These are phyloP conservation scores for Annulohypoxylon nitens DNA, from an alignment of 495 filamentous ascomycete species.

Conservation along the genomic window DNA sequence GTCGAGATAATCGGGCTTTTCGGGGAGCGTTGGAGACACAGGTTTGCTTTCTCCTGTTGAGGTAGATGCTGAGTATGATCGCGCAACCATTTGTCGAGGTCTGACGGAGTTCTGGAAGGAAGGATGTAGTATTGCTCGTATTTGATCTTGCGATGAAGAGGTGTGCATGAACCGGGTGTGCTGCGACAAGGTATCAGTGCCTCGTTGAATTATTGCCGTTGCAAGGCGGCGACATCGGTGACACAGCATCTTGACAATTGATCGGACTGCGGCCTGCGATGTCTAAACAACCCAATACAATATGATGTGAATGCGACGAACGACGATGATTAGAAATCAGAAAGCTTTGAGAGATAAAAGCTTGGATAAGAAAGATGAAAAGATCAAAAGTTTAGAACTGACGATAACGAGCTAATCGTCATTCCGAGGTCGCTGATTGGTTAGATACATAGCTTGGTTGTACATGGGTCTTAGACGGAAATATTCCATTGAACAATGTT, in stretches of 20 bases:
- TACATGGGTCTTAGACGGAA: neutral
- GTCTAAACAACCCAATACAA: neutral
- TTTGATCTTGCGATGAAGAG: constrained; percentile 6
- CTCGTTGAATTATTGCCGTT: constrained; percentile 31
- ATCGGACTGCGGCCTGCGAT: neutral
- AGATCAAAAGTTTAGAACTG: neutral
- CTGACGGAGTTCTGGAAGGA: neutral
- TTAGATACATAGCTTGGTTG: constrained; percentile 16
- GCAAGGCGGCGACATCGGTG: constrained; percentile 39
- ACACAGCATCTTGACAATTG: constrained; percentile 34
- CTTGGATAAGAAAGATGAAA: constrained; percentile 1
- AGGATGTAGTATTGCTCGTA: constrained; percentile 2
- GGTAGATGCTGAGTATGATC: constrained; percentile 36
- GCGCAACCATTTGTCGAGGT: neutral
- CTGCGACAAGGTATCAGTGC: constrained; percentile 29
- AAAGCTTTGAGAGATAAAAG: constrained; percentile 9
- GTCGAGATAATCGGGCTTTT: constrained; percentile 59
- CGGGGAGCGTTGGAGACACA: constrained; percentile 23
- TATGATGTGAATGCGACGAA: neutral
- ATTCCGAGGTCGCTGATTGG: constrained; percentile 34
- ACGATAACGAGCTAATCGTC: constrained; percentile 30
- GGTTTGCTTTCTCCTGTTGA: constrained; percentile 14
- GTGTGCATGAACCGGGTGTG: constrained; percentile 19
- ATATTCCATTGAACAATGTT: constrained; percentile 39
- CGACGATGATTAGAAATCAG: constrained; percentile 8